phyloP scores from a whole-genome alignment of 495 filamentous ascomycete genomes.

The Amniculicola lignicola region DNA sequence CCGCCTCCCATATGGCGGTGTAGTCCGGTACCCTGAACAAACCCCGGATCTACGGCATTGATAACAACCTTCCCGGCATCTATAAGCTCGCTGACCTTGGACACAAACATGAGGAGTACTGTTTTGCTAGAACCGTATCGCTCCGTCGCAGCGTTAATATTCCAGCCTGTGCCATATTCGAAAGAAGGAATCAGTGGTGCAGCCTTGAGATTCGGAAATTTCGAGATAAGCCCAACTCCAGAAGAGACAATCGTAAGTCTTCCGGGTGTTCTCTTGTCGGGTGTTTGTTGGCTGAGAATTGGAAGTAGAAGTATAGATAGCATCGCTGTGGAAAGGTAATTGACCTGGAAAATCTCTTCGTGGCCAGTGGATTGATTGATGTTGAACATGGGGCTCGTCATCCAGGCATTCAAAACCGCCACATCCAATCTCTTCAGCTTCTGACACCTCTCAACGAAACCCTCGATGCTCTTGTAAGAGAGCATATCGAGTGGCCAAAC shows the following conservation, averaged over 20 bases:
- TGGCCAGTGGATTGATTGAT: constrained; percentile 39
- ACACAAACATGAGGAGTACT: constrained; percentile 35
- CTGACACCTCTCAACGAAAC: constrained; percentile 46
- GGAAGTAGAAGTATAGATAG: constrained; percentile 45
- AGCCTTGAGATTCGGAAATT: constrained; percentile 4
- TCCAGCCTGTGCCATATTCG: not conserved
- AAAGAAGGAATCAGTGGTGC: constrained; percentile 5
- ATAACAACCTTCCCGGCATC: constrained; percentile 35
- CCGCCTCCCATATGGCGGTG: not conserved
- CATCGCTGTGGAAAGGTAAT: constrained; percentile 51
- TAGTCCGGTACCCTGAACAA: constrained; percentile 6
- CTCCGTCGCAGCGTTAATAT: constrained; percentile 12
- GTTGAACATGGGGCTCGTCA: constrained; percentile 38
- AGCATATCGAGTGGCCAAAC: constrained; percentile 56
- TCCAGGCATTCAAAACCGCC: constrained; percentile 47
- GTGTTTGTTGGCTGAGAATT: constrained; percentile 28
- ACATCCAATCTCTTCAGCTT: constrained; percentile 43
- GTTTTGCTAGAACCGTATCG: constrained; percentile 39
- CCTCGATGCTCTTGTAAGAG: constrained; percentile 50
- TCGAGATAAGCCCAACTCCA: constrained; percentile 9
- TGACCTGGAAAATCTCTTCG: constrained; percentile 52
- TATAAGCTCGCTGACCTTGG: constrained; percentile 32
- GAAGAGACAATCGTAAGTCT: constrained; percentile 35
- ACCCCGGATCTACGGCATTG: constrained; percentile 43
- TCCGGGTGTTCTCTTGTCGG: constrained; percentile 24